phyloP scores from a whole-genome alignment of 2,329 filamentous ascomycete genomes.

The Fusarium xylarioides region DNA sequence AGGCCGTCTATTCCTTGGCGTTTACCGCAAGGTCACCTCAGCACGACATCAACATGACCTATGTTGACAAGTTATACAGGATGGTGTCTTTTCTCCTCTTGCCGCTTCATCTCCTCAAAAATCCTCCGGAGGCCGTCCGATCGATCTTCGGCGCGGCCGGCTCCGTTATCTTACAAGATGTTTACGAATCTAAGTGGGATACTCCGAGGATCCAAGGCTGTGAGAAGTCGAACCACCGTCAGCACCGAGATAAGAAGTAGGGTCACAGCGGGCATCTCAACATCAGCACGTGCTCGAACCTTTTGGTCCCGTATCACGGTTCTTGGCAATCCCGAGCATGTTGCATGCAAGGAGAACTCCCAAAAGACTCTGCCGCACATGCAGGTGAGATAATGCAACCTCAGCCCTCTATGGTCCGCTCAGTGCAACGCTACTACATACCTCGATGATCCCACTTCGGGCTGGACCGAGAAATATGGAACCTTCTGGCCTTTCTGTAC shows the following conservation, averaged over 20 bases:
- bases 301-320: not conserved
- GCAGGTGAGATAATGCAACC: not conserved
- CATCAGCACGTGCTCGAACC: not conserved
- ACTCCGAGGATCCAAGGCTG: fast-evolving
- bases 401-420: not conserved
- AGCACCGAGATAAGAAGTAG: not conserved
- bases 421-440: not conserved
- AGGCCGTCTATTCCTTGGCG: not conserved
- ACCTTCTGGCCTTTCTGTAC: not conserved
- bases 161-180: not conserved
- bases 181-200: not conserved
- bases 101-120: fast-evolving
- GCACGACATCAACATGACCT: not conserved
- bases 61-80: too few relatives aligned
- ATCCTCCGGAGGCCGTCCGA: not conserved
- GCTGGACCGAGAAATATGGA: not conserved
- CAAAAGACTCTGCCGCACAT: not conserved
- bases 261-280: not conserved
- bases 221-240: not conserved
- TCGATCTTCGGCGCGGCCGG: not conserved
- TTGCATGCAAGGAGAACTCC: not conserved
- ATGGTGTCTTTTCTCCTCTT: too few relatives aligned
- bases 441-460: not conserved
- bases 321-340: not conserved
- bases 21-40: fast-evolving